Evolutionary conservation across 1,284 basidiomycete species (phyloP).

Genomic region (Meripilus lineatus): DNA sequence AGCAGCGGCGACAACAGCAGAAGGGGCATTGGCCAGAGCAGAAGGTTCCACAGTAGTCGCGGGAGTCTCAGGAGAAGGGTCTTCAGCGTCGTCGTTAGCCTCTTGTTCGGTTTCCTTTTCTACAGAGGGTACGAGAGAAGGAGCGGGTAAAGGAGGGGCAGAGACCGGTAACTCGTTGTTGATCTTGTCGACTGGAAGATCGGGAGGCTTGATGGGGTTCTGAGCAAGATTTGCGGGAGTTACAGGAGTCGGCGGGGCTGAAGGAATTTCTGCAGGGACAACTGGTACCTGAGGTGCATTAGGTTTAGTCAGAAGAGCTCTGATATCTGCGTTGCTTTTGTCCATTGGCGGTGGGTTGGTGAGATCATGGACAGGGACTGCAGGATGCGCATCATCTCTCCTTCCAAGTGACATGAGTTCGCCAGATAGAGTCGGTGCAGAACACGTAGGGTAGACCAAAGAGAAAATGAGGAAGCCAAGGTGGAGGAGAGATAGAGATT

Average conservation of each 20-base stretch:
- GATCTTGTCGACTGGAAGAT: too few species aligned
- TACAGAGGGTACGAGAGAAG: background rate
- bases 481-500: constrained; percentile 1
- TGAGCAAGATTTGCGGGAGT: constrained; percentile 1
- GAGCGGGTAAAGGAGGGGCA: background rate
- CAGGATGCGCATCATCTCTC: too few species aligned
- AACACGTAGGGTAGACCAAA: constrained; percentile 2
- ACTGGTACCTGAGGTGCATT: too few species aligned
- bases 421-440: constrained; percentile 6
- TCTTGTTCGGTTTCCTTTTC: background rate
- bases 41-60: background rate
- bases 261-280: background rate
- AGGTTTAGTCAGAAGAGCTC: background rate
- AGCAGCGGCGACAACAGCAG: background rate
- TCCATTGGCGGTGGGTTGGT: background rate
- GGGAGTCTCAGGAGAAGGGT: background rate
- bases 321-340: background rate
- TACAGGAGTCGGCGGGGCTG: constrained; percentile 1
- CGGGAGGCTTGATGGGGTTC: too few species aligned
- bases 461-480: constrained; percentile 8
- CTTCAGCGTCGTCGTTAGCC: background rate
- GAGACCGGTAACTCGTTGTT: too few species aligned
- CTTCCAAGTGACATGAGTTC: background rate
- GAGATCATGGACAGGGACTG: background rate
- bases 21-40: too few species aligned